Base-by-base conservation (phyloP, 768 basidiomycete species). In the Xerocomus brunneocitrinus region DNA sequence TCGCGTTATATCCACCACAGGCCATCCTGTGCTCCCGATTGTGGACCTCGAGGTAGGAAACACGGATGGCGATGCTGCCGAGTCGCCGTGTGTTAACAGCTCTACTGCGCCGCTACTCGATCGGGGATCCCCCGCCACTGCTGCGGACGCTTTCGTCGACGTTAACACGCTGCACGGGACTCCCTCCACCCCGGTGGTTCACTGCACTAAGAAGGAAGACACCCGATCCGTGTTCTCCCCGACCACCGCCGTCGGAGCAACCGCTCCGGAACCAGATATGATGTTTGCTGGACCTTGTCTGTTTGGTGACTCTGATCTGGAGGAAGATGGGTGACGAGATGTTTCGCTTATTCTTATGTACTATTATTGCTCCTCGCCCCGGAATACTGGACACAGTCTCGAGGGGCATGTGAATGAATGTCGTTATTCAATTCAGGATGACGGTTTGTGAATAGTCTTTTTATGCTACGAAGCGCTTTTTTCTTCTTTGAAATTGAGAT, bases 231-330 rank as follows among this genome's bases (percentile, higher is more conserved):
- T 39, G 5, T 22, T 32, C 27, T 42, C 47, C 10, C 16, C 35
- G 27, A 16, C 32, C 9, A 32, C 14, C 12, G 2, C 38, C n/a
- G 38, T 30, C 8, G 47, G 38, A n/a, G 36, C 28, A 32, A 45
- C 44, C 3, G 8, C 39, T 16, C 24, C 22, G 10, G 49, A 43
- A 35, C 32, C 34, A 19, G 55, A 55, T 27, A 28, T 49, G 41
- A 46, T 39, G 5, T 63, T 59, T 34, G 56, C 57, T 13, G 69
- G 67, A 22, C 67, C 67, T 12, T 65, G 67, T 54, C 59, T 68
- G 24, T 68, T 68, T 51, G 54, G 50, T 47, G 67, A 68, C 16
- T 71, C 67, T 39, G 67, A 68, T 47, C 31, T 64, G 43, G 67
- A 62, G 22, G 69, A 69, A 30, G 64, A 66, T n/a, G 58, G 47